Base-by-base conservation (phyloP, 116 monocot genomes). In the Phalaenopsis hybrid region DNA sequence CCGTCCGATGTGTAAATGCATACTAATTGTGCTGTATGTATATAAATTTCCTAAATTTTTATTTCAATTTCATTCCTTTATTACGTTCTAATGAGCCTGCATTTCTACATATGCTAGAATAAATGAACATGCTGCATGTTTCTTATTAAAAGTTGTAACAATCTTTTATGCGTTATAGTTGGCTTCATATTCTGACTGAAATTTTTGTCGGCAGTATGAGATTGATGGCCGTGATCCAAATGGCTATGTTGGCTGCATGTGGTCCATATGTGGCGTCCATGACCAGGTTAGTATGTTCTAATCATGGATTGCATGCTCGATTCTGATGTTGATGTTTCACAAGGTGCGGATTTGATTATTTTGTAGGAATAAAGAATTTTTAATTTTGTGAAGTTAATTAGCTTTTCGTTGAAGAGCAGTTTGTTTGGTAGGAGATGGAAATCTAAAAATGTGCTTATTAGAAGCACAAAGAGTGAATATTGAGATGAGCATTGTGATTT, bases 161-260 rank as follows among this genome's bases (percentile, higher is more conserved):
- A 72, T 17, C 16, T 41, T 72, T 72, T 37, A 72, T 37, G 41
- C 34, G 5, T 16, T 34, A 41, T 72, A 41, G 67, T 67, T 67
- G 67, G 72, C 43, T 72, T 72, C 72, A 41, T 33, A 41, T 25
- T 37, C 72, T 72, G 72, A 72, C 72, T 72, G 65, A 72, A 72
- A 72, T 41, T 41, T 31, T 72, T 15, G 13, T 50, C 82, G 87
- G 91, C 55, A 55, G 95, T 98, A 98, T 89, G 84, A 91, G 77
- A 86, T 98, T 78, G 98, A 98, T 82, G 98, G 98, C 17, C 86
- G 98, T 88, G 98, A 98, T 89, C 98, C 98, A 67, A 93, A 79
- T 87, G 98, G 98, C 74, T 98, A 92, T 80, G 98, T 93, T 77
- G 95, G 95, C 25, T 95, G 95, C 84, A 98, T 98, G 98, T 95